phyloP scores from a whole-genome alignment of 2,329 filamentous ascomycete genomes.

The Sporothrix inflata region DNA sequence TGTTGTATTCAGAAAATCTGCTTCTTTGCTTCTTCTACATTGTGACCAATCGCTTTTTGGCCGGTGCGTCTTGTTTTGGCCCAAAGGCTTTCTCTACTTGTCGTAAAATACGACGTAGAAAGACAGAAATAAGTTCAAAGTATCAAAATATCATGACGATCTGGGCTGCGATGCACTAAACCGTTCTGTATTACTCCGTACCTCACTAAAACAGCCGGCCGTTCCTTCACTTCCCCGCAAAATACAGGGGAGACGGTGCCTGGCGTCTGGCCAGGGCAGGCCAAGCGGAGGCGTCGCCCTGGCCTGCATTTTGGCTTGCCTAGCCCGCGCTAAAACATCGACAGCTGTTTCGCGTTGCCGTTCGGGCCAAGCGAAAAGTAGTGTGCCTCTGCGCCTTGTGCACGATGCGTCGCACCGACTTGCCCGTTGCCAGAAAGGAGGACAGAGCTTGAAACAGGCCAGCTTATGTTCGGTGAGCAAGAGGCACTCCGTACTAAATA shows the following conservation, averaged over 20 bases:
- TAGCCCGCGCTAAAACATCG: conserved; percentile 19
- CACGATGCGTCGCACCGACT: not conserved
- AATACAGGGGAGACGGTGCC: conserved; percentile 18
- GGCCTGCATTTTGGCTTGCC: conserved; percentile 13
- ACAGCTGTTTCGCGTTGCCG: conserved; percentile 22
- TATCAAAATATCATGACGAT: not conserved
- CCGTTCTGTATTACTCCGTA: not conserved
- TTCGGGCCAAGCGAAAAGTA: not conserved
- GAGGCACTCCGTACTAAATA: conserved; percentile 5
- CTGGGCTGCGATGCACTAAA: not conserved
- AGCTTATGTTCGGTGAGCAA: not conserved
- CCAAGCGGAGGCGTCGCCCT: not conserved
- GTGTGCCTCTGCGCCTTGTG: not conserved
- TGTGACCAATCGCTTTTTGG: not conserved
- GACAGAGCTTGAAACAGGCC: conserved; percentile 14
- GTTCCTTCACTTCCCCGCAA: conserved; percentile 25
- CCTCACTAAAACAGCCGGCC: not conserved
- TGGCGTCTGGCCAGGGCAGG: not conserved
- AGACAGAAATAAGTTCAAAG: not conserved
- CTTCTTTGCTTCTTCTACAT: not conserved
- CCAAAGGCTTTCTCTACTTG: not conserved
- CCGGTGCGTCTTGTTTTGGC: not conserved
- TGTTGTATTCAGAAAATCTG: not conserved
- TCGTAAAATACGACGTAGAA: not conserved
- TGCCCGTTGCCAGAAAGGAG: not conserved